phyloP scores from a whole-genome alignment of 2,329 filamentous ascomycete genomes.

The Arthroderma uncinatum region DNA sequence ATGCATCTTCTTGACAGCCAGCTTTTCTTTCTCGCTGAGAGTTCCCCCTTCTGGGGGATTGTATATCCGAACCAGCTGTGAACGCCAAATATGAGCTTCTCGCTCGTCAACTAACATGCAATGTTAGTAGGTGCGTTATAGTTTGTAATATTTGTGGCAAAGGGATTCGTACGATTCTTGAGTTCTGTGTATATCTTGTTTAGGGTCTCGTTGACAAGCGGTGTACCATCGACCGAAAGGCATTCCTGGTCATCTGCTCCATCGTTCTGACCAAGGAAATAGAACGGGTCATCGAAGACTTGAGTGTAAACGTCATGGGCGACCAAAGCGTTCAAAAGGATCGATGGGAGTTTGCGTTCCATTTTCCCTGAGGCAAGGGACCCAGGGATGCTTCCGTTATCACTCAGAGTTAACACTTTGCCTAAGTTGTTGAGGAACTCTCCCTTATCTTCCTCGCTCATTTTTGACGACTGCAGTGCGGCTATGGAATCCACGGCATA shows the following conservation, averaged over 20 bases:
- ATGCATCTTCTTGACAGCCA: constrained; percentile 1
- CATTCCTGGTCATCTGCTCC: background rate
- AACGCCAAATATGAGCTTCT: constrained; percentile 18
- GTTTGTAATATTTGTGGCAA: background rate
- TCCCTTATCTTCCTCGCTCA: background rate
- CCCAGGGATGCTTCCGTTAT: constrained; percentile 3
- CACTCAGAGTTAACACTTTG: background rate
- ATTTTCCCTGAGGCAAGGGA: background rate
- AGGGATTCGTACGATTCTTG: background rate
- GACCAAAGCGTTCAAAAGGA: constrained; percentile 3
- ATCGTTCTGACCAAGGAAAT: background rate
- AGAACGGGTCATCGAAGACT: constrained; percentile 7
- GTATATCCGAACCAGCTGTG: constrained; percentile 16
- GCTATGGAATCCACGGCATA: background rate
- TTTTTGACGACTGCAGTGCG: background rate
- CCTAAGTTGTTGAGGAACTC: background rate
- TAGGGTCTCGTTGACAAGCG: background rate
- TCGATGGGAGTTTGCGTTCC: background rate
- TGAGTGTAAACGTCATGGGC: constrained; percentile 5
- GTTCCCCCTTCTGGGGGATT: constrained; percentile 1
- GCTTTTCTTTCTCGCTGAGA: background rate
- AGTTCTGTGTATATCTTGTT: background rate
- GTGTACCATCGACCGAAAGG: background rate
- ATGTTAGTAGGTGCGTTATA: background rate
- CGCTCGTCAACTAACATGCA: constrained; percentile 10